phyloP scores from a whole-genome alignment of 768 basidiomycete species.

The Leucosporidium creatinivorum region DNA sequence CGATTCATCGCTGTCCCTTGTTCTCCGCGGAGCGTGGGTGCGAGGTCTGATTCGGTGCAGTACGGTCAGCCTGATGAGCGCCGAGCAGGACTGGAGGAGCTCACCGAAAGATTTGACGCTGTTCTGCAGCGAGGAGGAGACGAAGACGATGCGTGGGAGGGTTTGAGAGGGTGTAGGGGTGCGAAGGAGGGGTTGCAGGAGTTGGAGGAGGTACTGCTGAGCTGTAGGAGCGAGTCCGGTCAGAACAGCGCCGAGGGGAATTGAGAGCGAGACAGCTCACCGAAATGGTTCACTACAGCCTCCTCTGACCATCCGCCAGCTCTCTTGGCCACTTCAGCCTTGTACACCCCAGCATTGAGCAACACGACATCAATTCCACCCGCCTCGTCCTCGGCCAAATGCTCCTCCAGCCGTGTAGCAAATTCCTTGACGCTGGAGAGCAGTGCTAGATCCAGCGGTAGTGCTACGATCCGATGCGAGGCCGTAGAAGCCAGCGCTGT shows the following conservation, averaged over 20 bases:
- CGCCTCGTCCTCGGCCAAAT: neutral
- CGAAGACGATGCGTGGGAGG: slow-evolving; percentile 11
- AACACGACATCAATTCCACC: slow-evolving; percentile 5
- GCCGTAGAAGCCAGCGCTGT: neutral
- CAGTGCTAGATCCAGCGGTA: slow-evolving; percentile 7
- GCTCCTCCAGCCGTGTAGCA: neutral
- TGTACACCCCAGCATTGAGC: slow-evolving; percentile 21
- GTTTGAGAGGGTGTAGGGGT: neutral
- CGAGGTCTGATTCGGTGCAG: neutral
- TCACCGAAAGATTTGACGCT: neutral
- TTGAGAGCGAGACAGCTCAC: neutral
- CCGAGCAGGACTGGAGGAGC: neutral
- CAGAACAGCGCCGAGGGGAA: no score
- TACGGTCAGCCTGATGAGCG: neutral
- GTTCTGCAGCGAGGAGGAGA: slow-evolving; percentile 8
- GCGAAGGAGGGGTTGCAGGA: slow-evolving; percentile 1
- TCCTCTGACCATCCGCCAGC: neutral
- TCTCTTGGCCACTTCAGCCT: neutral
- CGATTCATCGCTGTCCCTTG: neutral
- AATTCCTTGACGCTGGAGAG: neutral
- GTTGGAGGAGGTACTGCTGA: slow-evolving; percentile 6
- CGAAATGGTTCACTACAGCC: slow-evolving; percentile 15
- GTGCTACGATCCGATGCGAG: neutral
- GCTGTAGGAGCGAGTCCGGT: neutral
- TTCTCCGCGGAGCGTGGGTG: neutral